Conservation (phyloP, 164 flowering plant species). For the Umbilicus rupestris region DNA sequence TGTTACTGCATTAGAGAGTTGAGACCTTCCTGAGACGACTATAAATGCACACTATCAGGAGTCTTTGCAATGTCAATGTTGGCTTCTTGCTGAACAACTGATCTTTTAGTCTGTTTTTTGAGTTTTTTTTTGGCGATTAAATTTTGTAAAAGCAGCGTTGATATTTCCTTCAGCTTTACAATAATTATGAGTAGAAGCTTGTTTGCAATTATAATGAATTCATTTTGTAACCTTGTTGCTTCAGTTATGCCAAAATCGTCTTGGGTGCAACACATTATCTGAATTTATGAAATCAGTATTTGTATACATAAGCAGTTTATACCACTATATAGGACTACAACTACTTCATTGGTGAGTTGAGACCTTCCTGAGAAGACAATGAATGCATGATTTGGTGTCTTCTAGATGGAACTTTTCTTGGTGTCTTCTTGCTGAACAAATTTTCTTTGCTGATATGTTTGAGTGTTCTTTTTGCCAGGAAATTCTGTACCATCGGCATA, state of each 20-base stretch:
- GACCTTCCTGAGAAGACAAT: conserved; percentile 65
- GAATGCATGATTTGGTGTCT: conserved; percentile 30
- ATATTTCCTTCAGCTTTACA: background rate
- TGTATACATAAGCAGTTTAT: background rate
- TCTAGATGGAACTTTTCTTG: conserved; percentile 25
- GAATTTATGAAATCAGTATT: background rate
- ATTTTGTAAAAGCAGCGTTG: background rate
- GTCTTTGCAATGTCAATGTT: background rate
- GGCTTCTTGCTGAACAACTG: background rate
- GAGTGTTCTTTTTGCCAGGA: conserved; percentile 37
- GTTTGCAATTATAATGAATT: too few species aligned
- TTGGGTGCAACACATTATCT: background rate
- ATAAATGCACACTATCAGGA: too few species aligned
- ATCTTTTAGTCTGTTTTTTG: background rate
- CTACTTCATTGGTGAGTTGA: conserved; percentile 40
- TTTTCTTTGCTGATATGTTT: conserved; percentile 39
- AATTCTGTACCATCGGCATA: conserved; percentile 27
- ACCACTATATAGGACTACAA: background rate
- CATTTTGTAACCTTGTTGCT: too few species aligned
- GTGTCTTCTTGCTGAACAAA: conserved; percentile 26
- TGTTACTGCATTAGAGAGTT: too few species aligned
- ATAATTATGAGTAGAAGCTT: too few species aligned
- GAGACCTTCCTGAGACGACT: too few species aligned
- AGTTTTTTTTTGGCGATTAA: background rate
- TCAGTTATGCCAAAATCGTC: too few species aligned